These are phyloP conservation scores for Amauroascus niger DNA, from an alignment of 2,329 filamentous ascomycete genomes.

Conservation along the genomic window DNA sequence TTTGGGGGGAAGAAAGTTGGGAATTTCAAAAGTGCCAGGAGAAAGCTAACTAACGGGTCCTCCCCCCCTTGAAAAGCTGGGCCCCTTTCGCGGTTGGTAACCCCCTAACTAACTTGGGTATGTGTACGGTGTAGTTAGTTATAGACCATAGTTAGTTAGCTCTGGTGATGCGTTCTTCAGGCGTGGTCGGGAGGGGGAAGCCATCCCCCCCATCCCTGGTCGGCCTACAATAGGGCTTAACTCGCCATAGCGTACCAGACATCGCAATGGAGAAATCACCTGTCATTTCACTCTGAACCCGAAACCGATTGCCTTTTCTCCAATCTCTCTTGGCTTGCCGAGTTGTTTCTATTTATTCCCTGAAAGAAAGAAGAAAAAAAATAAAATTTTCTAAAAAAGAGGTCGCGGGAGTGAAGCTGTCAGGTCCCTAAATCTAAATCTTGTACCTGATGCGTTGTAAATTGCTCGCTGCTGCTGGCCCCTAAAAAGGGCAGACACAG, in stretches of 20 bases:
- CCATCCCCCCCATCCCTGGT: slow-evolving; percentile 6
- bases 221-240: slow-evolving; percentile 11
- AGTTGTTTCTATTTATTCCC: not conserved
- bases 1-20: not conserved
- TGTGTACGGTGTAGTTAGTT: too few relatives aligned
- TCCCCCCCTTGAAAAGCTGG: not conserved
- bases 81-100: not conserved
- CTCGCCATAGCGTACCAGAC: slow-evolving; percentile 10
- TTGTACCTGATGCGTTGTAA: slow-evolving; percentile 10
- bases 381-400: too few relatives aligned
- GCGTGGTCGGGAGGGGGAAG: not conserved
- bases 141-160: too few relatives aligned
- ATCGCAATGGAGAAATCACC: slow-evolving; percentile 6
- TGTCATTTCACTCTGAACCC: not conserved
- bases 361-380: too few relatives aligned
- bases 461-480: not conserved
- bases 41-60: not conserved
- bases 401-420: not conserved
- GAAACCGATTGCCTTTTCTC: not conserved
- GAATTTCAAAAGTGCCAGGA: not conserved
- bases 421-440: not conserved
- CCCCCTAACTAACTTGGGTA: too few relatives aligned
- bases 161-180: not conserved
- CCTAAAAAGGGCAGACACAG: slow-evolving; percentile 1
- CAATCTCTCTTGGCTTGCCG: not conserved